Conservation (phyloP, 2,329 filamentous ascomycete genomes). For the Fusarium sp. region DNA sequence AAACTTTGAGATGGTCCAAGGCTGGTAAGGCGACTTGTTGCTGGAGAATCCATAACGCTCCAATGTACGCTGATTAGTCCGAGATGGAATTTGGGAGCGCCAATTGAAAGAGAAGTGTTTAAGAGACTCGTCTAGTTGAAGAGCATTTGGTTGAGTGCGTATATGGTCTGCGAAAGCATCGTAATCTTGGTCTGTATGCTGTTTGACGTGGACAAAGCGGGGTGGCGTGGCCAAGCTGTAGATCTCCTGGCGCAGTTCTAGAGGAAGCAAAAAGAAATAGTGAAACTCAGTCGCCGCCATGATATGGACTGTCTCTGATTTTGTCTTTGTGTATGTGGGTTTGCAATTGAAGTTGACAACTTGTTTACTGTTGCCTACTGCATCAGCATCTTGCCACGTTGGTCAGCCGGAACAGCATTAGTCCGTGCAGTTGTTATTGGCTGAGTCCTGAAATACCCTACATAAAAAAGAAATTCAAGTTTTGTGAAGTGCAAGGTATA, state of each 20-base stretch:
- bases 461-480: no score
- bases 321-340: no score
- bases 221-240: not conserved
- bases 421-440: not conserved
- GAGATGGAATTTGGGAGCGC: accelerated
- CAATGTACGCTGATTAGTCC: accelerated
- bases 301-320: accelerated
- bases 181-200: not conserved
- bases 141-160: not conserved
- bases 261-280: not conserved
- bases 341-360: not conserved
- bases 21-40: not conserved
- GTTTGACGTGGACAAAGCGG: not conserved
- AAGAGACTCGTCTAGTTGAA: not conserved
- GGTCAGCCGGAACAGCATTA: not conserved
- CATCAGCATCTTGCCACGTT: not conserved
- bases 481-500: no score
- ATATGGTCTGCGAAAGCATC: not conserved
- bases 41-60: not conserved
- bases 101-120: slow-evolving; percentile 1
- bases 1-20: not conserved
- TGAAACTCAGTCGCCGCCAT: not conserved
- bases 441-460: no score
- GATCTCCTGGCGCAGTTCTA: not conserved
- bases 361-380: no score